These are phyloP conservation scores for fission yeast (Schizosaccharomyces pombe) DNA, from an alignment of 805 yeast species.

Conservation along the genomic window DNA sequence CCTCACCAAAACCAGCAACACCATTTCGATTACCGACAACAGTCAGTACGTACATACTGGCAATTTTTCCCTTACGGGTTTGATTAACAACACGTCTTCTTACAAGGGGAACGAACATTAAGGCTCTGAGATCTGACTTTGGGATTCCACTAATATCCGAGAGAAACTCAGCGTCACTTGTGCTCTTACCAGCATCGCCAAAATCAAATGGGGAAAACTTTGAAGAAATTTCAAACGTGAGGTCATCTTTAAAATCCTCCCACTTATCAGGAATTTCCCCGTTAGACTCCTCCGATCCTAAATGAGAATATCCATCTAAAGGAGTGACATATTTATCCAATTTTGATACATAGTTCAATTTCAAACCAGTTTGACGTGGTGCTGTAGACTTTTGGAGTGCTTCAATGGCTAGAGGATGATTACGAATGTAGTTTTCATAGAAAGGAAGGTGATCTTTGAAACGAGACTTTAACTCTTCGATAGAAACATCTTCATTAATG, in stretches of 20 bases:
- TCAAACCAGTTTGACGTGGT: background rate
- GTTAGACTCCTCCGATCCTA: no score
- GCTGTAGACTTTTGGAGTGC: background rate
- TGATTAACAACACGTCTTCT: constrained; percentile 63
- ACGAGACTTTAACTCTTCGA: no score
- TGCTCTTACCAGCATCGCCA: background rate
- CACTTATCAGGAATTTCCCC: no score
- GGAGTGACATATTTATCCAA: background rate
- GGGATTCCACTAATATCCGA: background rate
- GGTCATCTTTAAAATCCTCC: no score
- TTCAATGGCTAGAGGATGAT: background rate
- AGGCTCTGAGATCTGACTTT: background rate
- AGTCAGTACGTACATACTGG: constrained; percentile 58
- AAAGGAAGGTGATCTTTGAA: background rate
- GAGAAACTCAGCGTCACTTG: background rate
- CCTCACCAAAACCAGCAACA: constrained; percentile 86
- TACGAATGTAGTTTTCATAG: background rate
- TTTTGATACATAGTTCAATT: background rate
- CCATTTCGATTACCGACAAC: constrained; percentile 87
- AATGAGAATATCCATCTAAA: background rate
- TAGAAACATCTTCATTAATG: no score
- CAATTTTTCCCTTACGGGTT: constrained; percentile 78
- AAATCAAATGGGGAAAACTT: background rate
- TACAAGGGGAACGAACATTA: constrained; percentile 4
- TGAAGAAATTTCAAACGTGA: no score